Conservation (phyloP, 2,329 filamentous ascomycete genomes). For the Sclerotinia minor region DNA sequence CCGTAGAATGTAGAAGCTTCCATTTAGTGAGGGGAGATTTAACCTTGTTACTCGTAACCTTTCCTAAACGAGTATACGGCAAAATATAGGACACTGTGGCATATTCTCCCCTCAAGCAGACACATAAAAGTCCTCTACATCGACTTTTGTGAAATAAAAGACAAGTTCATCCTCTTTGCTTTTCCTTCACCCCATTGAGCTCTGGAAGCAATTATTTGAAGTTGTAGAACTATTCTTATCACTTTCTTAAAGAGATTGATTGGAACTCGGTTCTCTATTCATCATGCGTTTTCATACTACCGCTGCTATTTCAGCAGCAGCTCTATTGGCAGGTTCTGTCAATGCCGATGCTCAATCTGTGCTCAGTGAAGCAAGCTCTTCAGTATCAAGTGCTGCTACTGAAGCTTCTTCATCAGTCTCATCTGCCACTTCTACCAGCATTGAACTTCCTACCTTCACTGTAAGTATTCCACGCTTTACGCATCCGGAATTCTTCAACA, state of each 20-base stretch:
- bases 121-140: constrained; percentile 24
- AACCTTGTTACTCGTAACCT: constrained; percentile 11
- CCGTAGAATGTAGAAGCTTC: neutral
- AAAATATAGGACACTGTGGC: constrained; percentile 26
- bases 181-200: constrained; percentile 32
- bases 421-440: constrained; percentile 54
- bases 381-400: constrained; percentile 40
- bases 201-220: constrained; percentile 36
- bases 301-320: constrained; percentile 73
- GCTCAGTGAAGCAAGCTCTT: constrained; percentile 50
- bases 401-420: constrained; percentile 44
- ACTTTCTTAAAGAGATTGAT: constrained; percentile 30
- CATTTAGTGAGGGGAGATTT: neutral
- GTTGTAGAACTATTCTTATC: constrained; percentile 31
- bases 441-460: constrained; percentile 80
- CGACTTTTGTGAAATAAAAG: neutral
- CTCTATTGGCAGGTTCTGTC: constrained; percentile 69
- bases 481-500: constrained; percentile 32
- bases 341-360: constrained; percentile 64
- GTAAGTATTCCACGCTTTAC: constrained; percentile 54
- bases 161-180: constrained; percentile 22
- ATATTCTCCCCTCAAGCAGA: constrained; percentile 24
- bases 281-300: constrained; percentile 81
- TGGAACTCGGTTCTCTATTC: constrained; percentile 30
- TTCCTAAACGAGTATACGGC: constrained; percentile 25